Base-by-base conservation (phyloP, 768 basidiomycete genomes). In the Gautieria morchelliformis region DNA sequence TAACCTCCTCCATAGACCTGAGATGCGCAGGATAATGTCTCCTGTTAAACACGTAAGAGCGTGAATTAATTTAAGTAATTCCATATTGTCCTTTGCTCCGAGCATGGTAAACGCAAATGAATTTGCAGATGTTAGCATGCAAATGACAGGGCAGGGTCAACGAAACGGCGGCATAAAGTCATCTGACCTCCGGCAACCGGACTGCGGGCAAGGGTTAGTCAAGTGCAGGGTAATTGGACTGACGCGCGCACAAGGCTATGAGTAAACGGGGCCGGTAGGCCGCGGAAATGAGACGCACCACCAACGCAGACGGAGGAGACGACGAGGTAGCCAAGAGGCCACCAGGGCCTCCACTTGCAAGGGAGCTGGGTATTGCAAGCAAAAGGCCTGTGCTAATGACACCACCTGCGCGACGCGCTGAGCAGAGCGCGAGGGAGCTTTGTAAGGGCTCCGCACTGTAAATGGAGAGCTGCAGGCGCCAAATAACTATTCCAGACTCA, bases 301-400 rank as follows among this genome's bases (percentile, higher is more conserved):
- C 50, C 50, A 30, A 51, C 15, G 14, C 50, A 51, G 19, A 51
- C 50, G 67, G 19, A 70, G 66, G 33, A 75, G 12, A 75, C 67
- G 65, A 74, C 66, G 60, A 71, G 50, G 64, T 78, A 79, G 1
- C 75, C 81, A 81, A 65, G 0, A 74, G 64, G 15, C 82, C 80
- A 1, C 81, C 68, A 5, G 82, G 81, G 0, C 82, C 82, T 3
- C 76, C 80, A 22, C 72, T 71, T 1, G 73, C 70, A 20, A 83
- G 30, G 14, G 75, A 72, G 39, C 66, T 70, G 1, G 78, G 81
- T 3, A 77, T 75, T 5, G 78, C 77, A 14, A 84, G 66, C 66
- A 84, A 82, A 3, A 83, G 69, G 17, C 50, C 80, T 1, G 79
- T 80, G 17, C 80, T 78, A 54, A 78, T 77, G 61, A 69, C 69